A percentile compares a stretch with the other conserved stretches of the same genome.
phyloP scores from a whole-genome alignment of 2,329 filamentous ascomycete species.

The Pleomassaria siparia region DNA sequence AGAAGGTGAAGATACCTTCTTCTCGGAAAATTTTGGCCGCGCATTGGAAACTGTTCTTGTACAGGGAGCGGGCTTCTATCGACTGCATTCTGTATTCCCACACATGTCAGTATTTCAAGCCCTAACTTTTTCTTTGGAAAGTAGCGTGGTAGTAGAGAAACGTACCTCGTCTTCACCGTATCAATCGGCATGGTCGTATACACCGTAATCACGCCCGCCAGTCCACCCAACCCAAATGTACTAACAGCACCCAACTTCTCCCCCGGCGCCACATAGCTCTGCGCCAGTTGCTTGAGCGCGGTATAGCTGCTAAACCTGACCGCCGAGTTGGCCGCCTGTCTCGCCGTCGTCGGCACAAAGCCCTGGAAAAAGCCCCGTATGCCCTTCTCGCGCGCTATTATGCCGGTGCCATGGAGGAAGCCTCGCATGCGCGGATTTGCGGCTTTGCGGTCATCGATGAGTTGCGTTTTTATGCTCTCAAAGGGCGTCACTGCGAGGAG shows the following conservation, averaged over 20 bases:
- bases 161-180: conserved; percentile 81
- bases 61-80: conserved; percentile 76
- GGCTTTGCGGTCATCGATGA: conserved; percentile 95
- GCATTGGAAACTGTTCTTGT: conserved; percentile 87
- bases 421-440: conserved; percentile 84
- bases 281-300: conserved; percentile 83
- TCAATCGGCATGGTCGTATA: conserved; percentile 73
- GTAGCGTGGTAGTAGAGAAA: neutral
- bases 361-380: conserved; percentile 94
- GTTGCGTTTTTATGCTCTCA: conserved; percentile 96
- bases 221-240: conserved; percentile 87
- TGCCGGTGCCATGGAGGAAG: conserved; percentile 83
- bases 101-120: conserved; percentile 1
- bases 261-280: conserved; percentile 88
- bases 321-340: conserved; percentile 93
- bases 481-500: conserved; percentile 93
- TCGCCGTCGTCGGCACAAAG: conserved; percentile 89
- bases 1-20: conserved; percentile 87
- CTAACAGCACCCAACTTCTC: conserved; percentile 88
- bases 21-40: conserved; percentile 81
- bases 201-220: conserved; percentile 90
- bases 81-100: conserved; percentile 78
- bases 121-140: neutral
- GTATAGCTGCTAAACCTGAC: conserved; percentile 91
- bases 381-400: conserved; percentile 87